Percentiles rank a stretch among this genome's conserved stretches.
phyloP scores from a whole-genome alignment of 2,329 filamentous ascomycete species.

The Hortaea werneckii region DNA sequence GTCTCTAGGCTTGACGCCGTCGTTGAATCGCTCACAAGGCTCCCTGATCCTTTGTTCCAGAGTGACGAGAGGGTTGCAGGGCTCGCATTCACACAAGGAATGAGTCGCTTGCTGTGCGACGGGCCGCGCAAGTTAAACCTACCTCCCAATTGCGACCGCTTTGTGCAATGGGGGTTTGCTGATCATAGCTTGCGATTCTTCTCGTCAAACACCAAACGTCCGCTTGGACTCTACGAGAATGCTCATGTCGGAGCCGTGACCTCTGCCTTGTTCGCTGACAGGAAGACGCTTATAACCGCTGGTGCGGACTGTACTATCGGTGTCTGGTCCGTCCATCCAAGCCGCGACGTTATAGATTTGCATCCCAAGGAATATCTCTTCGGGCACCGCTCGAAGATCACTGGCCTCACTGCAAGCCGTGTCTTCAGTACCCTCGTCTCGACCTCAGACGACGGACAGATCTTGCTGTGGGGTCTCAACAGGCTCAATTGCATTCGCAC shows the following conservation, averaged over 20 bases:
- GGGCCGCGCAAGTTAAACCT: constrained; percentile 80
- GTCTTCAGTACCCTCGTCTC: constrained; percentile 84
- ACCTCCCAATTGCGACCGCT: constrained; percentile 77
- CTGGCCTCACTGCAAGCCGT: constrained; percentile 71
- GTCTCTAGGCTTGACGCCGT: constrained; percentile 63
- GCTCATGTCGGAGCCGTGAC: constrained; percentile 86
- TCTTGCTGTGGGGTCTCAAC: constrained; percentile 91
- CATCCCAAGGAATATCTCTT: constrained; percentile 72
- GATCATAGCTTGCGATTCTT: constrained; percentile 91
- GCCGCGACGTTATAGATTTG: constrained; percentile 63
- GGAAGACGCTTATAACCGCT: constrained; percentile 80
- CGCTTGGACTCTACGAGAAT: constrained; percentile 84
- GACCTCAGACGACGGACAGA: constrained; percentile 68
- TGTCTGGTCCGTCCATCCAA: constrained; percentile 59
- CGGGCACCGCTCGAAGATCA: constrained; percentile 78
- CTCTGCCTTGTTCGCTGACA: constrained; percentile 73
- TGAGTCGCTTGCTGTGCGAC: constrained; percentile 74
- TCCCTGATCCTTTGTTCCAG: constrained; percentile 67
- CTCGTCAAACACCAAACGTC: constrained; percentile 68
- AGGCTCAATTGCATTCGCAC: constrained; percentile 64
- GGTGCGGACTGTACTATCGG: constrained; percentile 88
- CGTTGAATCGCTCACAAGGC: constrained; percentile 63
- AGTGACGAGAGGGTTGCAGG: constrained; percentile 72
- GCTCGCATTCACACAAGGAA: constrained; percentile 65
- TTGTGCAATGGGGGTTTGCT: constrained; percentile 90